Evolutionary conservation across 116 monocot species (phyloP).

Genomic region (Phalaenopsis hybrid): DNA sequence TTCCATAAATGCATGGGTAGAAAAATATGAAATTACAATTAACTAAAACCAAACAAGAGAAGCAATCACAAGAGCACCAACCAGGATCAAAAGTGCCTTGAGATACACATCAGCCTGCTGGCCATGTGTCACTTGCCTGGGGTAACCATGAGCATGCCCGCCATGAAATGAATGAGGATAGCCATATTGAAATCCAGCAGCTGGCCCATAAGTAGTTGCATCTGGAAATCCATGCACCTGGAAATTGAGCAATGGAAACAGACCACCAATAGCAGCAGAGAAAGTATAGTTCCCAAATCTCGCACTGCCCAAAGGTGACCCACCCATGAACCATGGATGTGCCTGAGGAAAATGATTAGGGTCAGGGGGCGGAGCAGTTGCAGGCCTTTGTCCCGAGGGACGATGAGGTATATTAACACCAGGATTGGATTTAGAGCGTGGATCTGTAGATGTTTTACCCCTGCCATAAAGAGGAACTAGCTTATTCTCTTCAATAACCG

Average conservation of each 20-base stretch:
- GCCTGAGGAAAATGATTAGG: slow-evolving; percentile 27
- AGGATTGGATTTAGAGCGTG: slow-evolving; percentile 47
- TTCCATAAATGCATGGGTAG: not conserved
- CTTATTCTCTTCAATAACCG: slow-evolving; percentile 66
- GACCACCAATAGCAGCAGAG: slow-evolving; percentile 48
- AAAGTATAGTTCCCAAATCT: slow-evolving; percentile 49
- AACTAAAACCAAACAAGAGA: slow-evolving; percentile 32
- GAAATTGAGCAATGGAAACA: slow-evolving; percentile 51
- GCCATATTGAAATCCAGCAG: slow-evolving; percentile 36
- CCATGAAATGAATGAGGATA: slow-evolving; percentile 42
- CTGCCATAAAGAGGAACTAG: slow-evolving; percentile 76
- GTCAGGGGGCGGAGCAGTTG: slow-evolving; percentile 46
- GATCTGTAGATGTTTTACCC: slow-evolving; percentile 54
- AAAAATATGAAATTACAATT: not conserved
- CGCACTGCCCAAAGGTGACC: slow-evolving; percentile 19
- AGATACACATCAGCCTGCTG: slow-evolving; percentile 39
- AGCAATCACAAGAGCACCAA: slow-evolving; percentile 46
- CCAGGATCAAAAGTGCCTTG: slow-evolving; percentile 35
- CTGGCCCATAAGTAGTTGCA: slow-evolving; percentile 39
- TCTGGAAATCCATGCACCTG: slow-evolving; percentile 59
- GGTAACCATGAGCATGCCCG: slow-evolving; percentile 35
- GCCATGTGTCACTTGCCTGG: slow-evolving; percentile 22
- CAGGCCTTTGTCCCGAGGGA: slow-evolving; percentile 61
- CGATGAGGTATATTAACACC: slow-evolving; percentile 64
- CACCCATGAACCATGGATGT: slow-evolving; percentile 39